Conservation (phyloP, 441 rosid species). For the Mallotus repandus region DNA sequence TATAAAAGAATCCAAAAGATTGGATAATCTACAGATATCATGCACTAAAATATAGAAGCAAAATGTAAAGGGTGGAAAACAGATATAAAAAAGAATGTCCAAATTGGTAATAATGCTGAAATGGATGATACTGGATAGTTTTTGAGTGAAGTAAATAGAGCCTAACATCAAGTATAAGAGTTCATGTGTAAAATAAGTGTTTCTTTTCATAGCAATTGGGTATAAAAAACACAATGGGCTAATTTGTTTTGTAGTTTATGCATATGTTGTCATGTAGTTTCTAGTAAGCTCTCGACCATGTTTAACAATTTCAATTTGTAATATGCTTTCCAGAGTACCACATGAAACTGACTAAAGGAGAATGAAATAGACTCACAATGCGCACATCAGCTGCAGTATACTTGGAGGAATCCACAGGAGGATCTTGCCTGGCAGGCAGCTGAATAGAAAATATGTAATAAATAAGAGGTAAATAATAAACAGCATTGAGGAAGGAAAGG, state of each 20-base stretch:
- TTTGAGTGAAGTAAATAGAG: background rate
- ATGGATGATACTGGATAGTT: background rate
- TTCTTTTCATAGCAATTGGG: background rate
- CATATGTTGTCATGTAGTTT: background rate
- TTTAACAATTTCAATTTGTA: conserved; percentile 2
- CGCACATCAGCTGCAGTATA: conserved; percentile 99
- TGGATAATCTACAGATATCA: background rate
- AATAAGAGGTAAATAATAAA: conserved; percentile 1
- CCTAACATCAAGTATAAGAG: background rate
- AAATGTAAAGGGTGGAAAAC: background rate
- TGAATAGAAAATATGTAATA: conserved; percentile 34
- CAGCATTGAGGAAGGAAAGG: background rate
- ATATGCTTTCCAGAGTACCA: background rate
- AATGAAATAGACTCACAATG: conserved; percentile 64
- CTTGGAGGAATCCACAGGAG: conserved; percentile 76
- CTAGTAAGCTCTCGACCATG: background rate
- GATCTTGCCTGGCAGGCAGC: conserved; percentile 87
- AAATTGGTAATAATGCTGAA: background rate
- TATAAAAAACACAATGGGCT: background rate
- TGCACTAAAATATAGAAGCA: background rate
- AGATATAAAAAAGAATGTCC: background rate
- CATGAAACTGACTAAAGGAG: too few species aligned
- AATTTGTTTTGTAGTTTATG: background rate
- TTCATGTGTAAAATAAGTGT: background rate
- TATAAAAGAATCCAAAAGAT: background rate